Base-by-base conservation (phyloP, 768 basidiomycete genomes). In the Lentinula edodes region DNA sequence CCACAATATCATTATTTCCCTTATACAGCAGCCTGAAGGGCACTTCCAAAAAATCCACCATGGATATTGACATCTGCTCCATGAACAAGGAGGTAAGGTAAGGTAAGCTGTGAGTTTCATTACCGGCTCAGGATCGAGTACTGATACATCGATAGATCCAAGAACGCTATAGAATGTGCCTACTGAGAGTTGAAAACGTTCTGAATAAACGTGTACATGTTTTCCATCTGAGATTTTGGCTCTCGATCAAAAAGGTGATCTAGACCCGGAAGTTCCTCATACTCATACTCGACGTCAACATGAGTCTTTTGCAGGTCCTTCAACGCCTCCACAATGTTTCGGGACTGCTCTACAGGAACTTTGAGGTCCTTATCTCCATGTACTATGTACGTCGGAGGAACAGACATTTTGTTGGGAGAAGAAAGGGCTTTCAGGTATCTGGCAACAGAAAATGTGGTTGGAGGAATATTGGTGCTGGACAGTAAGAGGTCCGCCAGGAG, bases 201-300 rank as follows among this genome's bases (percentile, higher is more conserved):
- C 10, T 65, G 46, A 5, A 73, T 67, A 50, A 76, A 77, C 10
- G 61, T 59, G 53, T 76, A 78, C 67, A 76, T 69, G 20, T 63
- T 70, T 46, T 74, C 72, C 76, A 78, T 75, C 52, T 68, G 64
- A 51, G 65, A 71, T 6, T 64, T 56, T 7, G 66, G 65, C 23
- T 73, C 72, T 41, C 61, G 68, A 60, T 78, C 76, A 52, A 73
- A 78, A 2, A 64, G 60, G 66, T 78, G 76, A 46, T 78, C 66
- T 10, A 74, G 60, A 7, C 70, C 75, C 2, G 70, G 65, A 53
- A 74, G 53, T 61, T 76, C 75, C 20, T 74, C 67, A 55, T 76
- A 78, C 28, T 69, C 68, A 18, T 60, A 60, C n/a, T 60, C 58
- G 7, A 73, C 65, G 10, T 63, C 41, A 8, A 59, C 63, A 15